These are phyloP conservation scores for Fusarium albidum DNA, from an alignment of 2,329 filamentous ascomycete species.

Conservation along the genomic window DNA sequence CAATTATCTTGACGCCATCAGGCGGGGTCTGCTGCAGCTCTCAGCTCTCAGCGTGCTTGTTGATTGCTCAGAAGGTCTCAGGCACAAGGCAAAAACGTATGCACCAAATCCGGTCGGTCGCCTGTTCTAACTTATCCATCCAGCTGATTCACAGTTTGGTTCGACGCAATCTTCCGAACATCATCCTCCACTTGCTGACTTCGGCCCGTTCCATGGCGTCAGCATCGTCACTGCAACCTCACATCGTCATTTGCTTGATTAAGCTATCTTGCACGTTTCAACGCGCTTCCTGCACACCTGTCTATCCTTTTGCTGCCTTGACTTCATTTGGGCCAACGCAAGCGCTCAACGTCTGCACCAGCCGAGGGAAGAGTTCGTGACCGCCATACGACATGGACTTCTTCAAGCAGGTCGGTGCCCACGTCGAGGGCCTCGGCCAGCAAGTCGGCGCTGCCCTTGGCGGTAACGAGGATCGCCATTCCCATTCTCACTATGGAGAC, in stretches of 20 bases:
- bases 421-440: conserved; percentile 42
- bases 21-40: background rate
- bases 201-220: conserved; percentile 21
- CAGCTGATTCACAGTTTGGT: conserved; percentile 7
- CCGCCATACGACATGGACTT: conserved; percentile 41
- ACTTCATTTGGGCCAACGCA: background rate
- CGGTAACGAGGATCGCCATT: conserved; percentile 52
- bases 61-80: background rate
- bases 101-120: conserved; percentile 17
- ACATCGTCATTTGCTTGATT: conserved; percentile 15
- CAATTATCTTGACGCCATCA: background rate
- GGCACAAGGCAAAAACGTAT: background rate
- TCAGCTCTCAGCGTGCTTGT: conserved; percentile 2
- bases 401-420: conserved; percentile 45
- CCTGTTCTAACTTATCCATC: too few species aligned
- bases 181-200: background rate
- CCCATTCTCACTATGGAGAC: conserved; percentile 53
- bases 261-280: conserved; percentile 1
- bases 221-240: conserved; percentile 25
- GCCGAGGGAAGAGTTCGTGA: conserved; percentile 6
- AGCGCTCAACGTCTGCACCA: conserved; percentile 1
- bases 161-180: too few species aligned
- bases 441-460: conserved; percentile 37
- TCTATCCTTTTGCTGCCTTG: background rate
- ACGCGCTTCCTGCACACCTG: background rate